Evolutionary conservation across 1,284 basidiomycete species (phyloP), one percentile per base, ranked within the genome.

Genomic region (Meira nashicola): DNA sequence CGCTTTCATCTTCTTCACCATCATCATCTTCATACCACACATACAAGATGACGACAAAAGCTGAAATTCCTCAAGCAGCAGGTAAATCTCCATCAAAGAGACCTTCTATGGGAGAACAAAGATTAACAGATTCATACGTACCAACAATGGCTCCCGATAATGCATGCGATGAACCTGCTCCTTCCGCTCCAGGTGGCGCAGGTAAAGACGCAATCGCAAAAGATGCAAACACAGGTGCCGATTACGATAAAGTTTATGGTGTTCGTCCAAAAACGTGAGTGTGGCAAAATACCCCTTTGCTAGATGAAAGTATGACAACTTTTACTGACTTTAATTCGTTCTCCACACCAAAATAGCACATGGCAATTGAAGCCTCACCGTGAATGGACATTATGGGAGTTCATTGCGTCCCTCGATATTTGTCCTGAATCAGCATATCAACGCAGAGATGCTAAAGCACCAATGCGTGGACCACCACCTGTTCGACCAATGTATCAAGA

Each of bases 181-280:
- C 71, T 10, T 59, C 57, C 14, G 67, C 71, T 8, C 71, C 69
- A 9, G 54, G 57, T 23, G 71, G 71, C n/a, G 66, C 54, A 39
- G 71, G 71, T 48, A 56, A 67, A 38, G 70, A 64, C 54, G 71
- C 71, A 43, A 71, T 71, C 58, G 64, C 57, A 28, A 70, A 58
- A 55, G 67, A 70, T 46, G 55, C 64, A 11, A 57, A 54, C 44
- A 66, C 62, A 6, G 71, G 68, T 41, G 47, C 70, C 25, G 66
- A 63, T 1, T 70, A 40, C 50, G 71, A 73, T 66, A 70, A 72
- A 57, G 71, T 73, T 5, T 73, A 73, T 50, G 71, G 71, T 57
- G 66, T 72, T 11, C 57, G 71, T 33, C 71, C 71, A 53, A 73
- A 73, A 63, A 73, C 71, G 37, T 57, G 25, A 52, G 55, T 57